phyloP scores from a whole-genome alignment of 2,329 filamentous ascomycete species.

The Colletotrichum australisinense region DNA sequence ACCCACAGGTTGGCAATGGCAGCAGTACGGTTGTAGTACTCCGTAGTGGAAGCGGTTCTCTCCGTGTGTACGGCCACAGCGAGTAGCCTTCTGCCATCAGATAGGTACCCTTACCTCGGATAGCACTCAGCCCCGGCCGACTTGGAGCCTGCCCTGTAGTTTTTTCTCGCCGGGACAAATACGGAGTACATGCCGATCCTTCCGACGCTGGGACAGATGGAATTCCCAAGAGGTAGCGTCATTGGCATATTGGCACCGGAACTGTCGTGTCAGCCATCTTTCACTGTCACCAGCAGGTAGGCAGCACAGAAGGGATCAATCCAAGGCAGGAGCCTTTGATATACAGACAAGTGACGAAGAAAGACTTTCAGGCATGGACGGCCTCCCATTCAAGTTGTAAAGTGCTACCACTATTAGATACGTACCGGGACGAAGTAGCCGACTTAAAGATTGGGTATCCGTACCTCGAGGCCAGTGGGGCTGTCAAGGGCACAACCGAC shows the following conservation, averaged over 20 bases:
- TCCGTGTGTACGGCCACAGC: too few relatives aligned
- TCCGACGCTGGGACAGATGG: neutral
- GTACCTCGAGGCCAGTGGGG: neutral
- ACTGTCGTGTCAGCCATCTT: too few relatives aligned
- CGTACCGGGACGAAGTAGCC: neutral
- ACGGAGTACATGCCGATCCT: neutral
- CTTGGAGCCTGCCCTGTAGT: neutral
- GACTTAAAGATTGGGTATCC: neutral
- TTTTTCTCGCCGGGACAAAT: neutral
- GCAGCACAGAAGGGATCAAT: too few relatives aligned
- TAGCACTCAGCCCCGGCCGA: neutral
- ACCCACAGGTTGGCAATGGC: neutral
- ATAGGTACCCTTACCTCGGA: neutral
- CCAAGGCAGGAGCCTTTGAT: too few relatives aligned
- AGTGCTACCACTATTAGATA: neutral
- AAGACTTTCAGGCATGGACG: neutral
- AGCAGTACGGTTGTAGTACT: too few relatives aligned
- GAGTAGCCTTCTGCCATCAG: conserved; percentile 11
- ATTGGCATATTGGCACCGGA: neutral
- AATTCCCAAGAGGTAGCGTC: neutral
- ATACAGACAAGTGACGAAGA: neutral
- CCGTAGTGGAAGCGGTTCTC: too few relatives aligned
- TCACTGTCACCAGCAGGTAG: too few relatives aligned
- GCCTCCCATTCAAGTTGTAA: neutral
- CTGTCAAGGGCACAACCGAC: conserved; percentile 12